A percentile compares a stretch with the other conserved stretches of the same genome.
Evolutionary conservation across 1,139 yeast species (phyloP).

Genomic region (Lodderomyces orthopsilosis): DNA sequence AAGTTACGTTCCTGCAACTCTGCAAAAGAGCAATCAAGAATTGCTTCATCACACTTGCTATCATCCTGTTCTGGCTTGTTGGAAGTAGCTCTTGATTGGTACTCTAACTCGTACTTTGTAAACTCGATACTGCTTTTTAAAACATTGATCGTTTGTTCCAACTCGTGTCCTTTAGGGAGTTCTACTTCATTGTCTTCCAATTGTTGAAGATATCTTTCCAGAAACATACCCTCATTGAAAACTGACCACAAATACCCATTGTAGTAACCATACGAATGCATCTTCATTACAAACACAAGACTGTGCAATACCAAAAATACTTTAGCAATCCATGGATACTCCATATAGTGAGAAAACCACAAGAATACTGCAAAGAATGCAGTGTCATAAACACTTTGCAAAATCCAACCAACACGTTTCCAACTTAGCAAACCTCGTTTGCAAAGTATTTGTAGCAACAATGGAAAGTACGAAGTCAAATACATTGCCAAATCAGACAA

Average conservation of each 20-base stretch:
- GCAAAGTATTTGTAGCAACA: slow-evolving; percentile 52
- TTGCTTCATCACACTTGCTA: slow-evolving; percentile 15
- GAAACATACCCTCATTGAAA: slow-evolving; percentile 51
- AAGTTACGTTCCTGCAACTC: slow-evolving; percentile 21
- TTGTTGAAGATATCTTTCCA: slow-evolving; percentile 32
- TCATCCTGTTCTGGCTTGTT: slow-evolving; percentile 10
- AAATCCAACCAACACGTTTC: slow-evolving; percentile 57
- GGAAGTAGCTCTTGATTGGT: slow-evolving; percentile 37
- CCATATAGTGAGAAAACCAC: slow-evolving; percentile 42
- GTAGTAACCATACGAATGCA: slow-evolving; percentile 86
- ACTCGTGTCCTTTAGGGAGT: slow-evolving; percentile 22
- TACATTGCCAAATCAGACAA: slow-evolving; percentile 72
- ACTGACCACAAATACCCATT: slow-evolving; percentile 84
- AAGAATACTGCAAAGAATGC: slow-evolving; percentile 49
- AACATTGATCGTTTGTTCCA: slow-evolving; percentile 24
- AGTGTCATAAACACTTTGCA: slow-evolving; percentile 58
- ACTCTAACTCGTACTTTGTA: slow-evolving; percentile 60
- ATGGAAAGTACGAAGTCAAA: slow-evolving; percentile 54
- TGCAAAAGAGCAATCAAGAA: slow-evolving; percentile 17
- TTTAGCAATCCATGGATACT: slow-evolving; percentile 83
- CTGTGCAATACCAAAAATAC: slow-evolving; percentile 80
- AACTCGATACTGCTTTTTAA: slow-evolving; percentile 53
- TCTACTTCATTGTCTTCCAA: slow-evolving; percentile 16
- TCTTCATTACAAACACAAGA: slow-evolving; percentile 85
- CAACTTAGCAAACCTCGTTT: slow-evolving; percentile 47